Base-by-base conservation (phyloP, 129 eudicot species). In the Gnaphalium uliginosum region DNA sequence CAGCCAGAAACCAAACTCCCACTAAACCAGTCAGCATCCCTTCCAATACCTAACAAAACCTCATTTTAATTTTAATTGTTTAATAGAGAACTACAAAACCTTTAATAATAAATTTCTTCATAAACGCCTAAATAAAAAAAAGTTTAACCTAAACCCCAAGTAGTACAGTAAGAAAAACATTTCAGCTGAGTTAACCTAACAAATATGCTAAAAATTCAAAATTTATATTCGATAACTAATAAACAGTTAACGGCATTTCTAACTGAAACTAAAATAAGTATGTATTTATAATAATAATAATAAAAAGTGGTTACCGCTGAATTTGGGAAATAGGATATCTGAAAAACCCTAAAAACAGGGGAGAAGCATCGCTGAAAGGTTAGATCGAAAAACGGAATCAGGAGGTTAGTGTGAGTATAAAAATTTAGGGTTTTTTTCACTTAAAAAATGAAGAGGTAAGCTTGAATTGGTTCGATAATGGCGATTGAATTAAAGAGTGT, bases 11-110 rank as follows among this genome's bases (percentile, higher is more conserved):
- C 63, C 53, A 65, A 23, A 50, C 46, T 61, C 79, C 46, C 43
- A 59, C 69, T 8, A 66, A 62, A 72, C 21, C 22, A 11, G 80
- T 11, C 85, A 77, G 57, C 77, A 68, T 71, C 72, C 72, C 30
- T 68, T 66, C 90, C 87, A 81, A 81, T 32, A 74, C 81, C 79
- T 72, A 72, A 77, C 22, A 58, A 82, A 71, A 77, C 32, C 61
- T 14, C 39, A 65, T 24, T 23, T 13, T 25, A 62, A 65, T 24
- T 23, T 13, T 25, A 62, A 62, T 24, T 17, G 3, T 53, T 6
- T 53, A 15, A 21, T 58, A 58, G 8, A 21, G 1, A 59, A 59
- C 13, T 4, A 59, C 65, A 59, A 59, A 2, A 23, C 4, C 29
- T 23, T 21, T 14, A 59, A 59, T 26, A 10, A 22, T 5, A 21